Evolutionary conservation across 352 stramenopile genomes (phyloP).

Genomic region (Pythium insidiosum): DNA sequence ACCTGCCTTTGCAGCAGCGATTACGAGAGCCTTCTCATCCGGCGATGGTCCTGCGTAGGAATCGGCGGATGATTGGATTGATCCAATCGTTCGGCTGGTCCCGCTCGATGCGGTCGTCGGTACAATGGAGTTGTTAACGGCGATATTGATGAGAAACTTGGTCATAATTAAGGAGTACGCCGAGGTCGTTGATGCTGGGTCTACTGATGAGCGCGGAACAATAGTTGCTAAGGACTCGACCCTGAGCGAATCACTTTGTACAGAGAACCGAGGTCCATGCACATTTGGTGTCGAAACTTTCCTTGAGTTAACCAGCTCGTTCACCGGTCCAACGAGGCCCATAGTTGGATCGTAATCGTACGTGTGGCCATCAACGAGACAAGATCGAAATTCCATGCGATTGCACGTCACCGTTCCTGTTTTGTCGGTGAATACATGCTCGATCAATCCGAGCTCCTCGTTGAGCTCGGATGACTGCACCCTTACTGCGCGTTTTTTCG

Average conservation of each 20-base stretch:
- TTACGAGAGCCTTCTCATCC: conserved; percentile 85
- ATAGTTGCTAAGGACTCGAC: conserved; percentile 30
- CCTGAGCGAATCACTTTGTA: conserved; percentile 52
- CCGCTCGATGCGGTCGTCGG: too few species aligned
- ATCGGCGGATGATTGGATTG: conserved; percentile 49
- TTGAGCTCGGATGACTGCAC: too few species aligned
- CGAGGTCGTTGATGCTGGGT: too few species aligned
- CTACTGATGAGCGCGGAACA: too few species aligned
- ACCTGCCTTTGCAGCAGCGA: conserved; percentile 58
- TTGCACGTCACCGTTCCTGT: conserved; percentile 99
- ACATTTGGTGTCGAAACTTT: conserved; percentile 68
- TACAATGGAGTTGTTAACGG: conserved; percentile 95
- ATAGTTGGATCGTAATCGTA: conserved; percentile 87
- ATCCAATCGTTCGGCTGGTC: conserved; percentile 89
- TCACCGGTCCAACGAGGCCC: conserved; percentile 43
- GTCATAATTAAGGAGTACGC: too few species aligned
- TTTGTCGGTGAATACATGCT: conserved; percentile 99
- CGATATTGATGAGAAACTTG: conserved; percentile 82
- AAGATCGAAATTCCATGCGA: conserved; percentile 96
- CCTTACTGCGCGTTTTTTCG: too few species aligned
- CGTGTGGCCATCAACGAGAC: conserved; percentile 82
- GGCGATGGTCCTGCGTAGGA: conserved; percentile 70
- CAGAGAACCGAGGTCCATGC: conserved; percentile 52
- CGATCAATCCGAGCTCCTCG: conserved; percentile 94
- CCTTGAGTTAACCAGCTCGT: conserved; percentile 7